Evolutionary conservation across 257 asterid species (phyloP), one percentile per base, ranked within the genome.

Genomic region (Solanum etuberosum): DNA sequence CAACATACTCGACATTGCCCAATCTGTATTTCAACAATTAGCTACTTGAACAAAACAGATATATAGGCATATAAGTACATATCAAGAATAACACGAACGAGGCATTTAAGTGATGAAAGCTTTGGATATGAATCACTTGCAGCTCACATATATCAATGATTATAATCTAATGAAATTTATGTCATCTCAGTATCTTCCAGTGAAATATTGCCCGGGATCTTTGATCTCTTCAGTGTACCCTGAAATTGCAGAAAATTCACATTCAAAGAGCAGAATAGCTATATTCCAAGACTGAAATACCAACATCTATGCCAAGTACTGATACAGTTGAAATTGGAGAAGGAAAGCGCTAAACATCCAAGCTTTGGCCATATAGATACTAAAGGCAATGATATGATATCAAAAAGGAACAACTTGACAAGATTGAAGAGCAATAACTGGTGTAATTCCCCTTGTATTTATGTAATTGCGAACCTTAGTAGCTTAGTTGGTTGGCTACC

Each of bases 1-100:
- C 97, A 78, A 96, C 93, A 74, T 94, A 96, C 83, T 95, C 98
- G 16, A 93, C 90, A 80, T 88, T 92, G 48, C 98, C 98, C 94
- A 95, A 91, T 91, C 98, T 95, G 98, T 87, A 34, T 37, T 27
- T 86, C 83, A 70, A 70, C 32, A 23, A 83, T 92, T 88, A 91
- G 89, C 86, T 51, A 89, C 85, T 42, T 76, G 40, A 87, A 63
- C 40, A 67, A 37, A 67, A 42, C 23, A 61, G 54, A 65, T 34
- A 72, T 32, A 32, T 32, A 40, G 20, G 72, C 16, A 57, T 67
- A 15, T 43, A 27, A 7, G 21, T 25, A 0, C 31, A 57, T 3
- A 2, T 57, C 23, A 83, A 84, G 57, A 84, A 14, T 18, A 61
- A 35, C 23, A 11, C 29, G 25, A 83, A 18, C 3, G 61, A 20